Evolutionary conservation across 495 filamentous ascomycete genomes (phyloP), one percentile per base, ranked within the genome.

Genomic region (Penicillium desertorum): DNA sequence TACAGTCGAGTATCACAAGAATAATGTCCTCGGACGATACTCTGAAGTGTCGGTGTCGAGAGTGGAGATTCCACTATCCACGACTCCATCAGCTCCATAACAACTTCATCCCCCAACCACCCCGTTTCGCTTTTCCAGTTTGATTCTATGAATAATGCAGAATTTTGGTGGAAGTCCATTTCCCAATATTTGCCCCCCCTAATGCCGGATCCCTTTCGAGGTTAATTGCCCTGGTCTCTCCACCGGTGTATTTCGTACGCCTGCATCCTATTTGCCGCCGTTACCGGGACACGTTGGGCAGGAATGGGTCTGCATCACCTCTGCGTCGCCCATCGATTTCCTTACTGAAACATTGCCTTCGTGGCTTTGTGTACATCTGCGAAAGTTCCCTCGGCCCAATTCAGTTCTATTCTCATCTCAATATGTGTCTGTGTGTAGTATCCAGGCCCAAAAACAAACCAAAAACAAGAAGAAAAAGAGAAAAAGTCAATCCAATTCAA

Each of bases 241-340:
- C 63, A 62, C 60, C 34, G 37, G 37, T 49, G 57, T 57, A 34
- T 10, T 34, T 12, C 10, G 30, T 30, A 49, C 57, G 51, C 59
- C 42, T 70, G 68, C 64, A 67, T 65, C 64, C 57, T 34, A 61
- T 71, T 69, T 70, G 61, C 69, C 70, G 69, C 70, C 58, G 60
- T 64, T 67, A 57, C 61, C 70, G 69, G 62, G 10, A 59, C 57
- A 57, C 63, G 65, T 75, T 74, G 74, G 74, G 74, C 71, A 76
- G 65, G 67, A 69, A 76, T 60, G 56, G 58, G 52, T 44, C 62
- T 58, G 63, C 65, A 61, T 68, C 59, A 60, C 56, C 61, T 47
- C 36, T 56, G 16, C 36, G 30, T 27, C 32, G 36, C 36, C 32
- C 41, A 30, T 34, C 20, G 34, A 30, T 37, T 52, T 45, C 17